A percentile compares a stretch with the other conserved stretches of the same genome.
Conservation (phyloP, 108 stramenopile genomes). For the Nannochloropsis gaditana region DNA sequence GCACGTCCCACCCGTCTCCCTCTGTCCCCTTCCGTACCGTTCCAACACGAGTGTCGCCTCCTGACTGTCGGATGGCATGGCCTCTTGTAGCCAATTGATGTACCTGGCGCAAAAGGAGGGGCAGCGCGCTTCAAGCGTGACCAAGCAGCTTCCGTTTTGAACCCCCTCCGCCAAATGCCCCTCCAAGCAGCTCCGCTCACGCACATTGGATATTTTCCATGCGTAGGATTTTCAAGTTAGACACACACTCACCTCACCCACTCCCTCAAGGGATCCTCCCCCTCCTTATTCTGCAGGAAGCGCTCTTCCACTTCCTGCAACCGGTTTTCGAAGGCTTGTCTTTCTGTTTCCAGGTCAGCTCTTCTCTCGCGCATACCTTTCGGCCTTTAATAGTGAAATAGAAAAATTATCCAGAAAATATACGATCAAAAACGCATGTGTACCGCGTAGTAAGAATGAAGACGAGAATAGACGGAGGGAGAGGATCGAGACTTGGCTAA, state of each 20-base stretch:
- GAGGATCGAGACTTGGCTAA: too few species aligned
- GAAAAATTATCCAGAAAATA: too few species aligned
- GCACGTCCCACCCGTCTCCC: not conserved
- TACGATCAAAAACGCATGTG: too few species aligned
- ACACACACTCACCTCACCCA: conserved; percentile 15
- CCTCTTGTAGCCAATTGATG: not conserved
- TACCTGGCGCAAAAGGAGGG: not conserved
- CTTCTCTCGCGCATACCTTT: conserved; percentile 3
- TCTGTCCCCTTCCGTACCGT: not conserved
- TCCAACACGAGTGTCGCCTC: not conserved
- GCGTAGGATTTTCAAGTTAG: too few species aligned
- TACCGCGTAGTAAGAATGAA: too few species aligned
- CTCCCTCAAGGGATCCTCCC: conserved; percentile 8
- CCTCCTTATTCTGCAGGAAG: not conserved
- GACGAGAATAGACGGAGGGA: too few species aligned
- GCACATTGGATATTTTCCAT: too few species aligned
- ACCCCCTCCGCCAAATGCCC: too few species aligned
- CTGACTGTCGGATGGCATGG: not conserved
- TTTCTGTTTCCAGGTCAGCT: conserved; percentile 8
- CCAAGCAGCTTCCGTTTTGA: too few species aligned
- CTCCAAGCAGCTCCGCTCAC: too few species aligned
- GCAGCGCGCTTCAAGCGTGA: too few species aligned
- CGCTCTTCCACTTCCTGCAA: conserved; percentile 8
- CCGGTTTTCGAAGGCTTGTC: not conserved
- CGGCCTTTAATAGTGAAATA: not conserved